Base-by-base conservation (phyloP, 352 stramenopile genomes). In the Aphanomyces cochlioides region DNA sequence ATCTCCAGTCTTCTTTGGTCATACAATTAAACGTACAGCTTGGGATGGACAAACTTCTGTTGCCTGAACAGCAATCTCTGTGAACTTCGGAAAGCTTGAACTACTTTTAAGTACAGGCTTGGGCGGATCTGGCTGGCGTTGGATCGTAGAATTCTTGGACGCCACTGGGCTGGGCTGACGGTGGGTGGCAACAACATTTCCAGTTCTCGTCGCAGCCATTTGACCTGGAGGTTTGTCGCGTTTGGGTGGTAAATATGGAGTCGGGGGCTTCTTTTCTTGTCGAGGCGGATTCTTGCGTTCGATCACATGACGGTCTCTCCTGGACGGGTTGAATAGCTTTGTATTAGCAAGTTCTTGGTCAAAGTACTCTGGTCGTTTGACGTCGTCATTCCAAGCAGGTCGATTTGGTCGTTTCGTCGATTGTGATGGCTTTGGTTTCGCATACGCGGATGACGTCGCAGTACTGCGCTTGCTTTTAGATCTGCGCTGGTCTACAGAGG, bases 311-410 rank as follows among this genome's bases (percentile, higher is more conserved):
- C 59, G 59, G 5, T 3, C 7, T 34, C 39, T 53, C n/a, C 56
- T 67, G 7, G 59, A 45, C 8, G 41, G 41, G 12, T 67, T 67
- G 17, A 56, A 50, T 4, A 67, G 15, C 43, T 56, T 48, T 17
- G 41, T 67, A 28, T 67, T 67, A 10, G 41, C 43, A 7, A 67
- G 38, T 17, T 40, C 41, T 19, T 67, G 59, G 56, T 67, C 59
- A 56, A 67, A 67, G 43, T 56, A 50, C 0, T 17, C 59, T 21
- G 10, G 15, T 19, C 38, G 39, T 13, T 67, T 48, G 6, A 67
- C 59, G 43, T 67, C 59, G 59, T 67, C 39, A 34, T 67, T 67
- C 59, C 59, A 67, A 6, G 8, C 43, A 37, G 59, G 59, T 5
- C 43, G 28, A 34, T 2, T 15, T 21, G n/a, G 6, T 41, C 59